phyloP scores from a whole-genome alignment of 768 basidiomycete species.

The Dentipellis sp. region DNA sequence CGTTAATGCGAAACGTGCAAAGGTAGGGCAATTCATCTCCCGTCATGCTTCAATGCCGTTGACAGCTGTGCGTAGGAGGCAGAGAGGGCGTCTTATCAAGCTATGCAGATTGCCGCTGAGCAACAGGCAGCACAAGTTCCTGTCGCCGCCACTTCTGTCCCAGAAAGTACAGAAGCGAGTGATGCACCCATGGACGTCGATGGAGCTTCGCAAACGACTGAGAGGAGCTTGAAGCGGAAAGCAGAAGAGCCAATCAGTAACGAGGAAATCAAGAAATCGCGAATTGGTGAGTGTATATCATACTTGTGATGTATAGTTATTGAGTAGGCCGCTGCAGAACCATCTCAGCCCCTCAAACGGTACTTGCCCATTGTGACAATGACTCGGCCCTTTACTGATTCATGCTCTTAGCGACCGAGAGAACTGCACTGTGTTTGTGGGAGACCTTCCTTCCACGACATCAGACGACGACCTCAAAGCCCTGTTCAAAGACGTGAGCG shows the following conservation, averaged over 20 bases:
- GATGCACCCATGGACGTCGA: slow-evolving; percentile 35
- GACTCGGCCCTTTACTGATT: background rate
- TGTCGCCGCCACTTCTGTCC: slow-evolving; percentile 17
- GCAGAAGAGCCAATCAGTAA: slow-evolving; percentile 39
- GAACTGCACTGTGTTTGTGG: slow-evolving; percentile 85
- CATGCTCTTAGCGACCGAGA: slow-evolving; percentile 72
- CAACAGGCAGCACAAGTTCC: slow-evolving; percentile 27
- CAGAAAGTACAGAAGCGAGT: slow-evolving; percentile 9
- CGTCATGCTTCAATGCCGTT: background rate
- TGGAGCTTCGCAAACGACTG: slow-evolving; percentile 23
- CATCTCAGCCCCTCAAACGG: slow-evolving; percentile 50
- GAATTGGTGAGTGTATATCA: slow-evolving; percentile 37
- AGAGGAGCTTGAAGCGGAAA: slow-evolving; percentile 49
- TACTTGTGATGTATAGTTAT: background rate
- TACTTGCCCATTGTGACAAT: slow-evolving; percentile 19
- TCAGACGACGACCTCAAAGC: slow-evolving; percentile 56
- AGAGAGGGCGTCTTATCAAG: slow-evolving; percentile 45
- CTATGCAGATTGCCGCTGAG: slow-evolving; percentile 35
- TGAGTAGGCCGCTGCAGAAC: slow-evolving; percentile 27
- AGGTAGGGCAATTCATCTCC: slow-evolving; percentile 32
- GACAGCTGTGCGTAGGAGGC: slow-evolving; percentile 37
- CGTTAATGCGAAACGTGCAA: slow-evolving; percentile 52
- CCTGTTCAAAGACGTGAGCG: slow-evolving; percentile 79
- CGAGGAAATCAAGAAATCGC: slow-evolving; percentile 50
- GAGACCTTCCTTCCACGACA: slow-evolving; percentile 48